Percentiles rank a stretch among this genome's conserved stretches.
These are phyloP conservation scores for Aspergillus coremiiformis DNA, from an alignment of 495 filamentous ascomycete species.

Conservation along the genomic window DNA sequence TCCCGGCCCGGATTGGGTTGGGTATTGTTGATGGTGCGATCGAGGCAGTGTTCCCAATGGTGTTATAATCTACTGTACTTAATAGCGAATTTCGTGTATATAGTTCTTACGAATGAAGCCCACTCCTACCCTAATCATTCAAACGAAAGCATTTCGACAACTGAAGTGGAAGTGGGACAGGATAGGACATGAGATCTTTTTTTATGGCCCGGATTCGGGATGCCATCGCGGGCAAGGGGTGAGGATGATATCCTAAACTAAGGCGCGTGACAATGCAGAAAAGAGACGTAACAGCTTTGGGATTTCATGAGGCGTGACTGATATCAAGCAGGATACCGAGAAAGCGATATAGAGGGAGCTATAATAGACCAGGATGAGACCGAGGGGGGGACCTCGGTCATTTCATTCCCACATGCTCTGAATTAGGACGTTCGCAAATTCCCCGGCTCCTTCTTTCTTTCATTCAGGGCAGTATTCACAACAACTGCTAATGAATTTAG, in stretches of 20 bases:
- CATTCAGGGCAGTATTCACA: slow-evolving; percentile 27
- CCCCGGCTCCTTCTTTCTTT: slow-evolving; percentile 22
- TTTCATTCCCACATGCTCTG: slow-evolving; percentile 6
- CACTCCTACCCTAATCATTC: no score
- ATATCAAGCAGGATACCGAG: slow-evolving; percentile 30
- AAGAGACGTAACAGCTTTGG: slow-evolving; percentile 28
- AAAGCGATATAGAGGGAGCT: slow-evolving; percentile 15
- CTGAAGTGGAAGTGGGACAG: neutral
- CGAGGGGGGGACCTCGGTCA: neutral
- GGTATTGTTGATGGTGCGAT: slow-evolving; percentile 8
- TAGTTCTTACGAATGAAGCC: no score
- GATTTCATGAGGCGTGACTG: slow-evolving; percentile 43
- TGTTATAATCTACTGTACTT: neutral
- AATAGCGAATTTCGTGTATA: no score
- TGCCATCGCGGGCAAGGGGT: neutral
- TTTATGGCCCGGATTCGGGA: neutral
- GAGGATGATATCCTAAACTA: neutral
- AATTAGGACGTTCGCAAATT: slow-evolving; percentile 14
- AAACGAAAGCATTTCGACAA: neutral
- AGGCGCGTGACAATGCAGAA: neutral
- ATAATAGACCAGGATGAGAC: neutral
- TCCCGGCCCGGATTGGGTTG: slow-evolving; percentile 9
- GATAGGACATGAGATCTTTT: neutral
- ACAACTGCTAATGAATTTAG: slow-evolving; percentile 42
- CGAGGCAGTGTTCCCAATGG: neutral